Conservation (phyloP, 352 stramenopile genomes). For the Saprolegnia parasitica region DNA sequence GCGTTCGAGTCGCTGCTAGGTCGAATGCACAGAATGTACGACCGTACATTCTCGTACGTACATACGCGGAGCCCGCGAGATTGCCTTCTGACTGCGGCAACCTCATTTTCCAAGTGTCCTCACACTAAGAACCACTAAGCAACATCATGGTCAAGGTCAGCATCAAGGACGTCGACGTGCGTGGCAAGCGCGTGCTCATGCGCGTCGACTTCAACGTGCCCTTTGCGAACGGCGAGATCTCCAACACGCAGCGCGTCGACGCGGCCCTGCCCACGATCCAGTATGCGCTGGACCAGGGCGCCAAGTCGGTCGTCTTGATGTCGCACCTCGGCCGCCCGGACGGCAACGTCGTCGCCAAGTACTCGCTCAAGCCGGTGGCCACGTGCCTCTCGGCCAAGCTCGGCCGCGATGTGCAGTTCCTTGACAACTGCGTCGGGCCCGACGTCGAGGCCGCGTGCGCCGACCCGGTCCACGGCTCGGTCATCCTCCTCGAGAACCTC, state of each 20-base stretch:
- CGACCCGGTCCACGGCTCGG: conserved; percentile 57
- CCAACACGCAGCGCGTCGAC: conserved; percentile 99
- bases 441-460: conserved; percentile 80
- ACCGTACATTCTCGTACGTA: neutral
- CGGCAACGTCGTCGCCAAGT: conserved; percentile 90
- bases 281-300: conserved; percentile 96
- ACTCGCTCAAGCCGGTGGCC: conserved; percentile 94
- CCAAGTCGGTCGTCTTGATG: conserved; percentile 97
- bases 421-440: conserved; percentile 94
- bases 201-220: conserved; percentile 99
- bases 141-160: conserved; percentile 77
- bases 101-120: conserved; percentile 10
- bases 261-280: conserved; percentile 95
- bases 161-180: conserved; percentile 92
- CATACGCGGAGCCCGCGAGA: neutral
- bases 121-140: neutral
- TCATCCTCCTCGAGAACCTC: conserved; percentile 99
- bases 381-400: conserved; percentile 90
- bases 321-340: conserved; percentile 98
- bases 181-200: conserved; percentile 98
- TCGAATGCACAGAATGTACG: conserved; percentile 2
- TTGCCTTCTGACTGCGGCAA: neutral
- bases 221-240: conserved; percentile 93
- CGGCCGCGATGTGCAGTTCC: conserved; percentile 87
- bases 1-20: neutral